Percentiles rank a stretch among this genome's conserved stretches.
Evolutionary conservation across 2,329 filamentous ascomycete genomes (phyloP).

Genomic region (Aspergillus chevalieri): DNA sequence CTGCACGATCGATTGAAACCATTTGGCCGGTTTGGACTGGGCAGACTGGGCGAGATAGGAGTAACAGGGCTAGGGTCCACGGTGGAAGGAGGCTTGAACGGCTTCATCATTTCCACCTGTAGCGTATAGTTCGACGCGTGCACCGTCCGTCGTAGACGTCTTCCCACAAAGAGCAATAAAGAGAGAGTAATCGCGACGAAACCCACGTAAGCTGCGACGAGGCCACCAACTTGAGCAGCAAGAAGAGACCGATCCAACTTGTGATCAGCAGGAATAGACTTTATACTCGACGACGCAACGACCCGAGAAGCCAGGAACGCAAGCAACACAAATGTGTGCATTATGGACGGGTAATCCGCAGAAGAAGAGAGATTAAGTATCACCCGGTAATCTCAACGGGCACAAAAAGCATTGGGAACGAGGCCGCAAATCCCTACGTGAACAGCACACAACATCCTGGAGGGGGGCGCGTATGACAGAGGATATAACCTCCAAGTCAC

Average conservation of each 20-base stretch:
- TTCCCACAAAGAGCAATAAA: slow-evolving; percentile 56
- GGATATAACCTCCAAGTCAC: slow-evolving; percentile 13
- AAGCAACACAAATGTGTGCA: slow-evolving; percentile 7
- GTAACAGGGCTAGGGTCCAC: slow-evolving; percentile 32
- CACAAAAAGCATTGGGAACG: slow-evolving; percentile 12
- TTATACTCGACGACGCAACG: slow-evolving; percentile 5
- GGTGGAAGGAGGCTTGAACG: slow-evolving; percentile 22
- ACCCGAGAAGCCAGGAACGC: slow-evolving; percentile 5
- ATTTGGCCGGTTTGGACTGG: slow-evolving; percentile 32
- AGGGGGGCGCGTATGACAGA: slow-evolving; percentile 12
- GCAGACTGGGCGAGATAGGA: slow-evolving; percentile 23
- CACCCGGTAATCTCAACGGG: slow-evolving; percentile 8
- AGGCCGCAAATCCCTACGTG: slow-evolving; percentile 23
- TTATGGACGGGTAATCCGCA: slow-evolving; percentile 8
- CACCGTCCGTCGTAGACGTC: slow-evolving; percentile 48
- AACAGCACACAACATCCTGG: slow-evolving; percentile 14
- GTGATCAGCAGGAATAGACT: slow-evolving; percentile 6
- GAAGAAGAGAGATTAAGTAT: slow-evolving; percentile 16
- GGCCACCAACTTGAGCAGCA: slow-evolving; percentile 74
- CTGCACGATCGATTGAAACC: slow-evolving; percentile 36
- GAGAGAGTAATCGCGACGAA: slow-evolving; percentile 68
- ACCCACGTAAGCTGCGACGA: slow-evolving; percentile 76
- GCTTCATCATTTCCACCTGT: slow-evolving; percentile 54
- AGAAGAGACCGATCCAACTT: slow-evolving; percentile 58
- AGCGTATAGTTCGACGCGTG: slow-evolving; percentile 47